These are phyloP conservation scores for Podospora conica DNA, from an alignment of 495 filamentous ascomycete species.

Conservation along the genomic window DNA sequence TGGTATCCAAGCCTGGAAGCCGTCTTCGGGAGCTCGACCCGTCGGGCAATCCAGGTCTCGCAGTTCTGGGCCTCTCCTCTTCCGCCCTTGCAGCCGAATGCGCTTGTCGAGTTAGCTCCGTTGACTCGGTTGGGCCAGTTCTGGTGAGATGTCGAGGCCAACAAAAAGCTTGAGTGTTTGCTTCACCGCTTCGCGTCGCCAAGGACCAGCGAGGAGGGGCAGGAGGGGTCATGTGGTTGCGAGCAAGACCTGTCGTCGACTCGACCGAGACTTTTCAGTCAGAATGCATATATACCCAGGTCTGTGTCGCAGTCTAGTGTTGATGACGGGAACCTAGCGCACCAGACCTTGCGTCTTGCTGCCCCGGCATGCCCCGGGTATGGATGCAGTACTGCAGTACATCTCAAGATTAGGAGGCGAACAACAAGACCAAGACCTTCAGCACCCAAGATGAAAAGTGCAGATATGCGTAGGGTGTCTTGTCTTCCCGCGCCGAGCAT, in stretches of 20 bases:
- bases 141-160: not conserved
- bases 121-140: not conserved
- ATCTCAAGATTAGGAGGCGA: not conserved
- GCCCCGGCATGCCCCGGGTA: not conserved
- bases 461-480: too few species aligned
- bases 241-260: not conserved
- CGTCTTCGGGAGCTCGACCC: not conserved
- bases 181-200: not conserved
- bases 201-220: not conserved
- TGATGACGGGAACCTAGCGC: not conserved
- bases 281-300: not conserved
- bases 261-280: too few species aligned
- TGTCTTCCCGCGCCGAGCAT: too few species aligned
- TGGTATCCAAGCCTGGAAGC: not conserved
- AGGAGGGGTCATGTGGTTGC: not conserved
- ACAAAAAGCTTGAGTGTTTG: not conserved
- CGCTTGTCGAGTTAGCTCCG: not conserved
- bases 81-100: not conserved
- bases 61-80: not conserved
- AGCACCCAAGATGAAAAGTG: not conserved
- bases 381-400: not conserved
- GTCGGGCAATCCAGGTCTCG: not conserved
- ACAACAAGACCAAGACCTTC: not conserved
- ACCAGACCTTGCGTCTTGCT: not conserved
- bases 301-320: not conserved